Evolutionary conservation across 2,329 filamentous ascomycete genomes (phyloP), one percentile per base, ranked within the genome.

Genomic region (Venturia pyrina): DNA sequence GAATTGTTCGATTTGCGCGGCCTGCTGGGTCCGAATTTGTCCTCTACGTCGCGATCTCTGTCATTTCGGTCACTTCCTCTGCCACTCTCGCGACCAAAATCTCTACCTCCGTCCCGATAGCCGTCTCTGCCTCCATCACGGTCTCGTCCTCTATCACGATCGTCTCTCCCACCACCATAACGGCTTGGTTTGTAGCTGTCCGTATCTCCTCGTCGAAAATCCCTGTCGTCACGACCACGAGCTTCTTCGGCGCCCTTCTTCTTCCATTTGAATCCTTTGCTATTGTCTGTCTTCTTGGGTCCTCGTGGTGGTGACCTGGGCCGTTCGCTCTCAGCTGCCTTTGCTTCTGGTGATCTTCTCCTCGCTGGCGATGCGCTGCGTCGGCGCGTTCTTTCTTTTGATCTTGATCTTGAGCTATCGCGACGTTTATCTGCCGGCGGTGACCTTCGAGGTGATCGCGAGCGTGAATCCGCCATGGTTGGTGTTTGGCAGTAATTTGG

Each of bases 201-300:
- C 13, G 32, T 28, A 17, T 64, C 65, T n/a, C 64, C 28, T 40
- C 48, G 15, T 43, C 65, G 64, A 19, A 21, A 32, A 17, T 65
- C 67, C 17, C 69, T 43, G 50, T 72, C 70, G 56, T 71, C 70
- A 44, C 70, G 67, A 19, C 46, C 71, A 32, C 70, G 34, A 56
- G 82, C 79, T 48, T 79, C 76, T 46, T 80, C 78, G 46, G 77
- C 75, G 7, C 73, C 73, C 66, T 48, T 67, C 67, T 43, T 69
- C 63, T 67, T 67, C 63, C 59, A 66, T 59, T 66, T 66, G 41
- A 66, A 66, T 34, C 56, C 65, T 56, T 62, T 61, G 19, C 56
- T 62, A 21, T 59, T 44, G 40, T 64, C 46, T n/a, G 60, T 3
- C 40, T 59, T 64, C 34, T 63, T 66, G n/a, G 56, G 56, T 1